phyloP scores from a whole-genome alignment of 2,329 filamentous ascomycete species.

The Aspergillus sojae region DNA sequence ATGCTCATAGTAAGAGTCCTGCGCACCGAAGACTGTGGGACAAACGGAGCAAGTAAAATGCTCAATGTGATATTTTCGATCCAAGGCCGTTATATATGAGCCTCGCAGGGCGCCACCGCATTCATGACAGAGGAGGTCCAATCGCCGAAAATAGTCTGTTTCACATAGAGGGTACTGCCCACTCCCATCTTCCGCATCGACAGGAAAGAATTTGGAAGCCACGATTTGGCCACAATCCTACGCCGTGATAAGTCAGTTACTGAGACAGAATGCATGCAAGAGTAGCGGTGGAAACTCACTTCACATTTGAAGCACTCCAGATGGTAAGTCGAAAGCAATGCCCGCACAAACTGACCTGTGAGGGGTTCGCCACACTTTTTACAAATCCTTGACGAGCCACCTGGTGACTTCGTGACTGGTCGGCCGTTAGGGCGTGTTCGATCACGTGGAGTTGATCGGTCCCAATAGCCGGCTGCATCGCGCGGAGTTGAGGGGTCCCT shows the following conservation, averaged over 20 bases:
- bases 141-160: slow-evolving; percentile 92
- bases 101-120: slow-evolving; percentile 91
- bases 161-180: slow-evolving; percentile 93
- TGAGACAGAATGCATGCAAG: background rate
- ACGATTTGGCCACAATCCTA: slow-evolving; percentile 97
- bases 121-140: slow-evolving; percentile 87
- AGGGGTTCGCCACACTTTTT: slow-evolving; percentile 87
- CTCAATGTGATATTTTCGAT: slow-evolving; percentile 98
- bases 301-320: slow-evolving; percentile 97
- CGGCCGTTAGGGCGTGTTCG: slow-evolving; percentile 41
- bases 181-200: slow-evolving; percentile 83
- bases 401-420: slow-evolving; percentile 40
- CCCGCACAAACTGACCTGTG: slow-evolving; percentile 94
- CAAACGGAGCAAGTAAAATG: slow-evolving; percentile 98
- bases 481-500: slow-evolving; percentile 27
- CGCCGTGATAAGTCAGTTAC: slow-evolving; percentile 23
- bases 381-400: slow-evolving; percentile 57
- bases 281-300: slow-evolving; percentile 60
- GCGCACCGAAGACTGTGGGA: slow-evolving; percentile 94
- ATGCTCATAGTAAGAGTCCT: slow-evolving; percentile 99
- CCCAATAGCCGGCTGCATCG: slow-evolving; percentile 35
- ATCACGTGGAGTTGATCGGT: slow-evolving; percentile 38
- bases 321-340: slow-evolving; percentile 91
- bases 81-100: slow-evolving; percentile 96
- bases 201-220: slow-evolving; percentile 97